Base-by-base conservation (phyloP, 208 protist genomes). In the Trypanosoma scelopori region DNA sequence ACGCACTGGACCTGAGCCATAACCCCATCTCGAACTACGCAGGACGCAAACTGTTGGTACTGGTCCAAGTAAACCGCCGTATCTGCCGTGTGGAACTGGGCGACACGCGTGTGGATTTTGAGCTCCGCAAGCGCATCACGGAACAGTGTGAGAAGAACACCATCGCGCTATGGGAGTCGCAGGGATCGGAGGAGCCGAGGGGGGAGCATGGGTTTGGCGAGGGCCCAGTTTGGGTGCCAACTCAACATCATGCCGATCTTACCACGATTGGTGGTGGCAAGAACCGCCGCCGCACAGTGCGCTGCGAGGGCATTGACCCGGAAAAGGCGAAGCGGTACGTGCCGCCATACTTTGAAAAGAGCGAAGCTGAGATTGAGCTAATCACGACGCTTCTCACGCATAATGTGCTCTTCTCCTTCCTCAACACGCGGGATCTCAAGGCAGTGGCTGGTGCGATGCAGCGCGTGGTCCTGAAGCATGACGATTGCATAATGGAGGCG, bases 1-100 rank as follows among this genome's bases (percentile, higher is more conserved):
- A 87, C 55, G 67, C 87, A 7, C 71, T 96, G 15, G 82, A 94
- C 74, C 70, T 96, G 55, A 92, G 85, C 69, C 60, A 78, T 66
- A 96, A 96, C 64, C 87, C 90, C 5, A 85, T 96, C 50, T 85
- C 81, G n/a, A 93, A 96, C 84, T 96, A 93, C 77, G 90, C 87
- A 2, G 90, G 90, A 20, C 86, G 90, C 27, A 91, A 89, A 73
- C 77, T 96, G 69, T 84, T 96, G 22, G 77, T 79, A 18, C 82
- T 96, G 23, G 78, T 76, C 12, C 82, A 96, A 71, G 71, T 80
- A 58, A 96, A 93, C 76, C 53, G 55, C 4, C 78, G 84, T 69
- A 89, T 96, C 51, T 93, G 82, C 73, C 81, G 75, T 56, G 80
- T 96, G 41, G 80, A 90, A 57, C 20, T 96, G 48, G 72, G 53